A percentile compares a stretch with the other conserved stretches of the same genome.
These are phyloP conservation scores for Abrus precatorius DNA, from an alignment of 306 rosid species.

Conservation along the genomic window DNA sequence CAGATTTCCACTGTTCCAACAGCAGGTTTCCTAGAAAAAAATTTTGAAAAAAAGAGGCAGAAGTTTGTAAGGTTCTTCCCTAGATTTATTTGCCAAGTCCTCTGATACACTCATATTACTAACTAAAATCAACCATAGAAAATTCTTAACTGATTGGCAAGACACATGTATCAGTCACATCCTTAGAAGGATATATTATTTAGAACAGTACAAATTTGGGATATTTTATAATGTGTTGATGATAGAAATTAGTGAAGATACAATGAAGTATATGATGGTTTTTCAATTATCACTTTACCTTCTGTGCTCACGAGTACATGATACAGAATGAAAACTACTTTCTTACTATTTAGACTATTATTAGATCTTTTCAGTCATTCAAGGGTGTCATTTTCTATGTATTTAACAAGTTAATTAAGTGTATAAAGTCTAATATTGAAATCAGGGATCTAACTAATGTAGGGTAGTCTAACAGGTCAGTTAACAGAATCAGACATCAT, in stretches of 20 bases:
- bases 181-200: constrained; percentile 22
- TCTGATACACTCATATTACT: constrained; percentile 5
- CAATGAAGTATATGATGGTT: constrained; percentile 3
- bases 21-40: constrained; percentile 67
- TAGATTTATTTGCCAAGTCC: constrained; percentile 20
- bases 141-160: constrained; percentile 12
- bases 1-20: constrained; percentile 80
- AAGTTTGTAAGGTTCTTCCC: constrained; percentile 28
- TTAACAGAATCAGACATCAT: not conserved
- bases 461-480: not conserved
- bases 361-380: constrained; percentile 9
- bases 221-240: constrained; percentile 10
- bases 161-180: constrained; percentile 7
- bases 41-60: constrained; percentile 5
- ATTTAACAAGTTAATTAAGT: not conserved
- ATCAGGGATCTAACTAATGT: not conserved
- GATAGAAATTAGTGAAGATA: not conserved
- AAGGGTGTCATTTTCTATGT: not conserved
- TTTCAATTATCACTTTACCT: not conserved
- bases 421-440: not conserved
- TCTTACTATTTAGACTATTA: constrained; percentile 9
- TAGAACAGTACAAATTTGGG: constrained; percentile 8
- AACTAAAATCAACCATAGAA: not conserved
- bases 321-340: constrained; percentile 16
- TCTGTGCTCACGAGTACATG: not conserved